phyloP scores from a whole-genome alignment of 139 green algal species.

The Nannochloris sp. region DNA sequence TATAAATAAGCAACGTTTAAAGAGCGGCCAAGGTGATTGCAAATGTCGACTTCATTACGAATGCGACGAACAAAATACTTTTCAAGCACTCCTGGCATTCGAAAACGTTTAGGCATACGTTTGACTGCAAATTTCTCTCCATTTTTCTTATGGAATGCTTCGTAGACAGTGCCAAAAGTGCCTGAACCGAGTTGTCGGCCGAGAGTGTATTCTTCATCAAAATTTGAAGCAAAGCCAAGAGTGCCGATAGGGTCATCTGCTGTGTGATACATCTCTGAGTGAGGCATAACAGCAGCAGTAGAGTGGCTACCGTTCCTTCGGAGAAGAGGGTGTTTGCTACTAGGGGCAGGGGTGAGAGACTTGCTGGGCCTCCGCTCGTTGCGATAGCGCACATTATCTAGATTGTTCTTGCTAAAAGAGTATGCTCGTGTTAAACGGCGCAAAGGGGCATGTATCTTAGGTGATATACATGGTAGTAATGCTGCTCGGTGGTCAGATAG shows the following conservation, averaged over 20 bases:
- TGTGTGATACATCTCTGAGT: constrained; percentile 10
- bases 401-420: too few species aligned
- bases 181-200: constrained; percentile 28
- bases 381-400: too few species aligned
- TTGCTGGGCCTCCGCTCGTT: too few species aligned
- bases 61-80: constrained; percentile 50
- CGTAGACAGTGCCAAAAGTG: constrained; percentile 33
- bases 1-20: constrained; percentile 64
- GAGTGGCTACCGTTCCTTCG: too few species aligned
- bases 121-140: constrained; percentile 60
- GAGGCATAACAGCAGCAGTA: too few species aligned
- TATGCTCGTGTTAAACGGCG: too few species aligned
- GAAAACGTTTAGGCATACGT: constrained; percentile 51
- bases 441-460: too few species aligned
- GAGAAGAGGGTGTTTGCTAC: too few species aligned
- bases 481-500: too few species aligned
- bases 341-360: too few species aligned
- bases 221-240: constrained; percentile 23
- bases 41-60: constrained; percentile 68
- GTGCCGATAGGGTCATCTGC: not conserved
- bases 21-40: constrained; percentile 51
- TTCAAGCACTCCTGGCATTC: constrained; percentile 36
- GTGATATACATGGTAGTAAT: too few species aligned
- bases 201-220: constrained; percentile 28
- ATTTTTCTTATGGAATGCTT: not conserved